phyloP scores from a whole-genome alignment of 441 rosid genomes.

The Aleurites moluccanus region DNA sequence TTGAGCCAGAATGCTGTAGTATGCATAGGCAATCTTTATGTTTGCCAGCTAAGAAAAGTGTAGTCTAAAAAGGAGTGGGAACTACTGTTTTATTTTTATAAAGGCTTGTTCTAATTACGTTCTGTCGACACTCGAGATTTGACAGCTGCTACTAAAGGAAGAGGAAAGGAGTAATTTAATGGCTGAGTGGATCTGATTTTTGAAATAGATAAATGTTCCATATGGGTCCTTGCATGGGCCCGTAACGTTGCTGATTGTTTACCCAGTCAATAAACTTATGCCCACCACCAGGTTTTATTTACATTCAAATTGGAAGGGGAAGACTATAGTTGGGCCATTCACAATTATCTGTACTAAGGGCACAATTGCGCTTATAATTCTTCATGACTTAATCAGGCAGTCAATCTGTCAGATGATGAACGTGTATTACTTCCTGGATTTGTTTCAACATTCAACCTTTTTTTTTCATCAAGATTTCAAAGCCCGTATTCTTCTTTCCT shows the following conservation, averaged over 20 bases:
- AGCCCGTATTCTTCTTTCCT: background rate
- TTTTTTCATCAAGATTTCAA: no score
- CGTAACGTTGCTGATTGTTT: constrained; percentile 1
- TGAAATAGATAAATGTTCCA: constrained; percentile 17
- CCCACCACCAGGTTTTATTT: background rate
- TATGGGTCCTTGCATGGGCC: constrained; percentile 13
- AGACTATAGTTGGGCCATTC: background rate
- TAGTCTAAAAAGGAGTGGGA: constrained; percentile 22
- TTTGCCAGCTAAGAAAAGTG: constrained; percentile 25
- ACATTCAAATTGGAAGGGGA: constrained; percentile 2
- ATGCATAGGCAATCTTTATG: constrained; percentile 24
- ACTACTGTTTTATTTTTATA: constrained; percentile 19
- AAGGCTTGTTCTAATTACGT: constrained; percentile 17
- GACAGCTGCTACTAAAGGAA: constrained; percentile 26
- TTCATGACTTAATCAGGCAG: background rate
- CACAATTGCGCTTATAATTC: background rate
- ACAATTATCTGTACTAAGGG: background rate
- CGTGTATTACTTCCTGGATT: no score
- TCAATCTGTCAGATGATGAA: background rate
- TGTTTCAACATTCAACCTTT: no score
- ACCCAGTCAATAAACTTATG: constrained; percentile 26
- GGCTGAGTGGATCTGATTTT: constrained; percentile 29
- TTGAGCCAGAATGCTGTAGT: constrained; percentile 20
- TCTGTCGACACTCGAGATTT: constrained; percentile 29
- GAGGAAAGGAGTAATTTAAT: constrained; percentile 16